phyloP scores from a whole-genome alignment of 768 basidiomycete species.

The Fomitopsis serialis region DNA sequence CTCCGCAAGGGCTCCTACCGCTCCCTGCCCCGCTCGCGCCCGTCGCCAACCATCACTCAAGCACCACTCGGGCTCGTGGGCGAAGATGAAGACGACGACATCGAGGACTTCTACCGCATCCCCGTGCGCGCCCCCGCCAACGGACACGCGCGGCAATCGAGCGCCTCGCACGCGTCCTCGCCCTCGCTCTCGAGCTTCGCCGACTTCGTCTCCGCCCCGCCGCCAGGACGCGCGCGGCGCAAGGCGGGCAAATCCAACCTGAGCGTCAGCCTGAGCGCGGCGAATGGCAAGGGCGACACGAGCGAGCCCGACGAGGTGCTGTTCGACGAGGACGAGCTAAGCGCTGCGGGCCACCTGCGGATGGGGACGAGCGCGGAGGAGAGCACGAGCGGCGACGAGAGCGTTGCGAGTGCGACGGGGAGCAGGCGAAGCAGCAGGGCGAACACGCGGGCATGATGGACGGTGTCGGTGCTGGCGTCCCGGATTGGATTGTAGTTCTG shows the following conservation, averaged over 20 bases:
- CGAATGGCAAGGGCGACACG: slow-evolving; percentile 12
- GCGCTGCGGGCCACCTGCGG: slow-evolving; percentile 10
- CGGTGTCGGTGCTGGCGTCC: not conserved
- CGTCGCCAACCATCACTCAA: slow-evolving; percentile 20
- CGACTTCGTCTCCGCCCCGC: slow-evolving; percentile 58
- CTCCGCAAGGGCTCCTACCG: slow-evolving; percentile 90
- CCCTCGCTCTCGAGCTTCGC: slow-evolving; percentile 37
- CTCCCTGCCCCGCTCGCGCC: slow-evolving; percentile 51
- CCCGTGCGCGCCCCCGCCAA: slow-evolving; percentile 37
- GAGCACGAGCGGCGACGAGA: slow-evolving; percentile 21
- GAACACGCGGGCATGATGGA: not conserved
- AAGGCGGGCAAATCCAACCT: slow-evolving; percentile 19
- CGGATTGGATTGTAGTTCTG: not conserved
- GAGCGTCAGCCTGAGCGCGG: slow-evolving; percentile 11
- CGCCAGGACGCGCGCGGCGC: slow-evolving; percentile 28
- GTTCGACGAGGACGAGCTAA: slow-evolving; percentile 56
- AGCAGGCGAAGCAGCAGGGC: slow-evolving; percentile 12
- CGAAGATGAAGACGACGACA: slow-evolving; percentile 57
- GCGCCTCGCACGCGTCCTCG: slow-evolving; percentile 4
- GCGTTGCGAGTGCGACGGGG: slow-evolving; percentile 2
- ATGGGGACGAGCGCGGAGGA: slow-evolving; percentile 17
- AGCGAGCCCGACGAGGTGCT: slow-evolving; percentile 40
- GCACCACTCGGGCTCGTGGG: slow-evolving; percentile 34
- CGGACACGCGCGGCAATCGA: slow-evolving; percentile 2
- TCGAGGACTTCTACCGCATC: slow-evolving; percentile 65